phyloP scores from a whole-genome alignment of 805 yeast species.

The Kazachstania viticola region DNA sequence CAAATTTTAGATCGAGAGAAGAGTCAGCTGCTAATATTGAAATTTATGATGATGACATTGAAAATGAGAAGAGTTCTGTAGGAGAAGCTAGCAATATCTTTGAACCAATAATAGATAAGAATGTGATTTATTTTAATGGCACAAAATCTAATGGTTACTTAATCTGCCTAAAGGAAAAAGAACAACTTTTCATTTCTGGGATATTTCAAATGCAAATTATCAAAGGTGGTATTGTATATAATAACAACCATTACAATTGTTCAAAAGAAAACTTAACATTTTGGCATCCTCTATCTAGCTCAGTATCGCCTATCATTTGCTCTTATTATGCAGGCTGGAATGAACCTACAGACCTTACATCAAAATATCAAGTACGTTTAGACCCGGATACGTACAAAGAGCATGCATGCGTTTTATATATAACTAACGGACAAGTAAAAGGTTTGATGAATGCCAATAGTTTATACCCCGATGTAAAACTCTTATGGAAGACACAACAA shows the following conservation, averaged over 20 bases:
- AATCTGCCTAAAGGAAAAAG: constrained; percentile 17
- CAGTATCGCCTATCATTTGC: constrained; percentile 19
- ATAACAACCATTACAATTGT: constrained; percentile 23
- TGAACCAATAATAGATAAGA: constrained; percentile 5
- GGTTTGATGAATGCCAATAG: constrained; percentile 9
- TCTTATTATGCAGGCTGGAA: constrained; percentile 27
- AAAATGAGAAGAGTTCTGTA: neutral
- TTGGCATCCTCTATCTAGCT: constrained; percentile 22
- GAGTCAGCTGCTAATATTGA: constrained; percentile 8
- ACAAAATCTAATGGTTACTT: constrained; percentile 5
- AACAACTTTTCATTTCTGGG: constrained; percentile 19
- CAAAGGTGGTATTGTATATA: constrained; percentile 25
- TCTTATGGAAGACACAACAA: constrained; percentile 15
- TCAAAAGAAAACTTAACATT: constrained; percentile 10
- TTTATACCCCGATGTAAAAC: constrained; percentile 12
- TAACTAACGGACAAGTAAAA: constrained; percentile 8
- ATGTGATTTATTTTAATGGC: constrained; percentile 8
- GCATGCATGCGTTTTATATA: constrained; percentile 13
- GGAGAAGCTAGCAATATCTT: constrained; percentile 2
- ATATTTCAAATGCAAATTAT: constrained; percentile 17
- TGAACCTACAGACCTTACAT: constrained; percentile 8
- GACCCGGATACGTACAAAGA: constrained; percentile 6
- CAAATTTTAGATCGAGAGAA: constrained; percentile 7
- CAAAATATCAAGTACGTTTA: constrained; percentile 4
- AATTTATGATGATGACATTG: constrained; percentile 6